phyloP scores from a whole-genome alignment of 805 yeast genomes.

The Yarrowia bubula region DNA sequence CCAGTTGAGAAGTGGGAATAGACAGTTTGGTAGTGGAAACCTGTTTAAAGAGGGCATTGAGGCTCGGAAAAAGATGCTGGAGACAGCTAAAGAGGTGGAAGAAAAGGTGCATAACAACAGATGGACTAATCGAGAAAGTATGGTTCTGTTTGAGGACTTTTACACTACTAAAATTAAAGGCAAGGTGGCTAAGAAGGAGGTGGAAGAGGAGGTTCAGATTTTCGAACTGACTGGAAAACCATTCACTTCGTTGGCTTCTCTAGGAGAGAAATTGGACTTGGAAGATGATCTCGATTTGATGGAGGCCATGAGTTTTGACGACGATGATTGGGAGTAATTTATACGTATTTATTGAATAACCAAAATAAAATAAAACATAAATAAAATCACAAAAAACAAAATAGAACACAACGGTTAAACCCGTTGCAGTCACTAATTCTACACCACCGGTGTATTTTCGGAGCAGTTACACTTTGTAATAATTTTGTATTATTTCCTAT shows the following conservation, averaged over 20 bases:
- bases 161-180: background rate
- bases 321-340: background rate
- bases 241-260: background rate
- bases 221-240: constrained; percentile 8
- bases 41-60: constrained; percentile 6
- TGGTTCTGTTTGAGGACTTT: constrained; percentile 1
- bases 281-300: constrained; percentile 19
- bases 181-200: background rate
- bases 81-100: background rate
- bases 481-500: too few species aligned
- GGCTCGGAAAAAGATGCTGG: background rate
- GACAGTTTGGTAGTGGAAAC: background rate
- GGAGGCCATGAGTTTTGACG: background rate
- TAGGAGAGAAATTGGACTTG: background rate
- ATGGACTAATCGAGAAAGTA: background rate
- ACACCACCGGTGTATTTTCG: too few species aligned
- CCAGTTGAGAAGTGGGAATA: background rate
- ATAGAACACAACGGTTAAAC: too few species aligned
- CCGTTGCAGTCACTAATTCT: too few species aligned
- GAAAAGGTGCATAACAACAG: background rate
- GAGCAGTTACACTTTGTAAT: too few species aligned
- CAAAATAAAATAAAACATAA: too few species aligned
- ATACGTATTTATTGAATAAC: background rate
- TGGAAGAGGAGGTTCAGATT: background rate
- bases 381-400: too few species aligned